Percentiles rank a stretch among this genome's conserved stretches.
These are phyloP conservation scores for Solanum chilense DNA, from an alignment of 257 asterid species.

Conservation along the genomic window DNA sequence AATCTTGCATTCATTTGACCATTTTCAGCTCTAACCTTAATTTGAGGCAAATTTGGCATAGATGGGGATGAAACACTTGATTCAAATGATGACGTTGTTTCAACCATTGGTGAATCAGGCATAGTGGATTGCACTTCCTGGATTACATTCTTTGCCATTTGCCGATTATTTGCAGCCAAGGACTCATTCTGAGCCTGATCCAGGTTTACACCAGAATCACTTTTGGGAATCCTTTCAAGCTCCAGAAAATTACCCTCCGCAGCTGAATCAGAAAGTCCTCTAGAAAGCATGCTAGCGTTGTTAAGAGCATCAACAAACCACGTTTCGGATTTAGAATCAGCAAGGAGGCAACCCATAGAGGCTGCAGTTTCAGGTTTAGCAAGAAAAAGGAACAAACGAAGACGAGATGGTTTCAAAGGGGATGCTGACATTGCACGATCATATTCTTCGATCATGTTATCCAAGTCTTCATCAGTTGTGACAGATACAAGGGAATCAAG, in stretches of 20 bases:
- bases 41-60: constrained; percentile 40
- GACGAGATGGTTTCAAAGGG: constrained; percentile 41
- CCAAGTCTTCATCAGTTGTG: constrained; percentile 60
- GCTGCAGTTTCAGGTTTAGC: constrained; percentile 52
- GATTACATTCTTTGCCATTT: background rate
- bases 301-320: constrained; percentile 74
- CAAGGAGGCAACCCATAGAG: constrained; percentile 55
- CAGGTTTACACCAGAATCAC: constrained; percentile 15
- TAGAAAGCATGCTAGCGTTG: constrained; percentile 42
- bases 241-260: constrained; percentile 33
- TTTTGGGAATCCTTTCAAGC: constrained; percentile 14
- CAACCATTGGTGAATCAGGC: constrained; percentile 1
- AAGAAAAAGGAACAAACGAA: constrained; percentile 57
- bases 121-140: constrained; percentile 1
- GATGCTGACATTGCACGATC: constrained; percentile 37
- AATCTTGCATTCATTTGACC: background rate
- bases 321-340: constrained; percentile 62
- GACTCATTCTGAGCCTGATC: constrained; percentile 14
- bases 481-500: constrained; percentile 68
- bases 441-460: constrained; percentile 72
- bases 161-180: background rate
- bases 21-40: constrained; percentile 40
- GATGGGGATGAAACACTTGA: constrained; percentile 49
- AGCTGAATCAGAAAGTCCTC: constrained; percentile 61
- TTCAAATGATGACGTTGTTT: background rate